A percentile compares a stretch with the other conserved stretches of the same genome.
phyloP scores from a whole-genome alignment of 2,329 filamentous ascomycete genomes.

The Colletotrichum sp. region DNA sequence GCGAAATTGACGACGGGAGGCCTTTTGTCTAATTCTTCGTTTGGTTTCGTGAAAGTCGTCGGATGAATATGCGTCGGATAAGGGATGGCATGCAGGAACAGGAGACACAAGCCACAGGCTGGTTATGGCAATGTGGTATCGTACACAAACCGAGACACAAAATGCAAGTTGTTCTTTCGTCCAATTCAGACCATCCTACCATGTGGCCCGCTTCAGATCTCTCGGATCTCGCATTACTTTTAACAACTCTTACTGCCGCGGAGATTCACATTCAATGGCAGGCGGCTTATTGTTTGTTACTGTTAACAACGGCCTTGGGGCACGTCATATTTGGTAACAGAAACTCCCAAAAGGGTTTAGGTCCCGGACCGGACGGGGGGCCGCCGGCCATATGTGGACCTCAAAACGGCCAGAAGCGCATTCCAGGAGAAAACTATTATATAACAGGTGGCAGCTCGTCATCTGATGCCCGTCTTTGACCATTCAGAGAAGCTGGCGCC shows the following conservation, averaged over 20 bases:
- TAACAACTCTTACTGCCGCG: conserved; percentile 24
- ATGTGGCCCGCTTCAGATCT: neutral
- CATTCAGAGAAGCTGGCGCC: neutral
- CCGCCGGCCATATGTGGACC: neutral
- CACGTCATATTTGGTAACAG: conserved; percentile 31
- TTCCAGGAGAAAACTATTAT: conserved; percentile 7
- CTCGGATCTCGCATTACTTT: neutral
- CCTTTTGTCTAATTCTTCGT: neutral
- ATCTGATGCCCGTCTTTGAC: neutral
- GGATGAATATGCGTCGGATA: neutral
- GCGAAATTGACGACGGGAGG: neutral
- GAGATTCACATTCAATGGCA: conserved; percentile 27
- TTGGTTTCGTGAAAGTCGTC: neutral
- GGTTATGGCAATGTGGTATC: neutral
- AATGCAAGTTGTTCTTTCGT: neutral
- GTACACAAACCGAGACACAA: neutral
- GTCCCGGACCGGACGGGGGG: conserved; percentile 9
- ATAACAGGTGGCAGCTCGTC: conserved; percentile 15
- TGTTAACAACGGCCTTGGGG: conserved; percentile 1
- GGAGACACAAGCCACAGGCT: neutral
- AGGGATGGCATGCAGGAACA: neutral
- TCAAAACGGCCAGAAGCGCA: neutral
- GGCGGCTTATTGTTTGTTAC: neutral
- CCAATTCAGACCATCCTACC: neutral
- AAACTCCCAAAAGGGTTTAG: conserved; percentile 25